Evolutionary conservation across 441 rosid species (phyloP), one percentile per base, ranked within the genome.

Genomic region (Brassica hybrid): DNA sequence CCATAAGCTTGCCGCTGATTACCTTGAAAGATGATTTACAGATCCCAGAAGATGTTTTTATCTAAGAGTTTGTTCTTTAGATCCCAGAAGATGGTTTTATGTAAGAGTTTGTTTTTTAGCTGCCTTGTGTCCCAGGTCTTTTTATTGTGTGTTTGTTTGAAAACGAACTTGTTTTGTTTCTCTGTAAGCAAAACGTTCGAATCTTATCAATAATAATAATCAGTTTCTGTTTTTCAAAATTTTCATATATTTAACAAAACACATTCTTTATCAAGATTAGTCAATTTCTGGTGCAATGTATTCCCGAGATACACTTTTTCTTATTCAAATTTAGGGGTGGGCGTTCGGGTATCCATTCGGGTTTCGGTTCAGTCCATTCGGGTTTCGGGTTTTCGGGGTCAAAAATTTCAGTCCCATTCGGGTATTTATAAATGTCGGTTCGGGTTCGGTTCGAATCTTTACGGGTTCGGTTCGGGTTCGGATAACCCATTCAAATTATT

Each of bases 121-220:
- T 34, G 14, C 58, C 23, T 32, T 50, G 18, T 2, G 19, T 45
- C 3, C 4, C 1, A 41, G 27, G 61, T 67, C 50, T 59, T 75
- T 30, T 21, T 21, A 21, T 21, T 76, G 58, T 70, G 23, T 21
- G 7, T 18, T 68, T 38, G 18, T 56, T 57, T 71, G 36, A 41
- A 54, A 36, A 64, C 60, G 21, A 65, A 43, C 67, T 57, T 13
- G 34, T 64, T 76, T 71, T 70, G 76, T 56, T 71, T 71, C 52
- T 41, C 30, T 21, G 45, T 57, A 54, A 72, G 30, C 76, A 13
- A 18, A 57, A 27, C 5, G 62, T 30, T 11, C 27, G 16, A 69
- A 30, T 52, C 12, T 50, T 48, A 61, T 61, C 38, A 61, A 13
- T 27, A 13, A 56, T 56, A 58, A 61, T 27, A 61, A 7, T 27